Evolutionary conservation across 768 basidiomycete genomes (phyloP).

Genomic region (Suillus weaverae): DNA sequence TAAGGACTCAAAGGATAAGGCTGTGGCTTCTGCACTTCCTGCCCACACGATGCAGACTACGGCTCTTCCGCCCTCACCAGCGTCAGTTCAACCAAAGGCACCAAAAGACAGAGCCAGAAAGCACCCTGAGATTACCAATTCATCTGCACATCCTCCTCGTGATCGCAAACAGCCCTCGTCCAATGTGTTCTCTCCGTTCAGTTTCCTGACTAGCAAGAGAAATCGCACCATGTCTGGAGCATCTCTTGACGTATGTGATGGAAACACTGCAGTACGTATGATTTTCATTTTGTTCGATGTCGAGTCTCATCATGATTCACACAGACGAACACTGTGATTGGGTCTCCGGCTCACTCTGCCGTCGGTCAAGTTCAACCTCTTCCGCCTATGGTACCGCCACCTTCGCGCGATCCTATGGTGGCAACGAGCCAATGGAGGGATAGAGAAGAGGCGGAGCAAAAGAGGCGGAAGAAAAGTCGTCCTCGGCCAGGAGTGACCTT

Average conservation of each 20-base stretch:
- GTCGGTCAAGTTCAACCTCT: slow-evolving; percentile 56
- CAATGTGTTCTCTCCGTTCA: slow-evolving; percentile 62
- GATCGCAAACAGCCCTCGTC: slow-evolving; percentile 42
- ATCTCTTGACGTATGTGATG: slow-evolving; percentile 77
- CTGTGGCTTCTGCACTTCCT: background rate
- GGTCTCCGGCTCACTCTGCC: slow-evolving; percentile 72
- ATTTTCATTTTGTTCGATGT: slow-evolving; percentile 6
- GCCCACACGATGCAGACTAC: background rate
- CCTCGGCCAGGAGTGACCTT: slow-evolving; percentile 66
- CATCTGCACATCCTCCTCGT: slow-evolving; percentile 31
- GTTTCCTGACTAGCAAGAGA: slow-evolving; percentile 55
- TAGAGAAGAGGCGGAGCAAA: slow-evolving; percentile 53
- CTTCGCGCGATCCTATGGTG: slow-evolving; percentile 57
- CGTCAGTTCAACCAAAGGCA: slow-evolving; percentile 9
- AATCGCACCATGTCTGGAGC: slow-evolving; percentile 70
- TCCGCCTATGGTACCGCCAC: slow-evolving; percentile 47
- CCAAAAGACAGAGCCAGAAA: slow-evolving; percentile 19
- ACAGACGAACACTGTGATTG: slow-evolving; percentile 70
- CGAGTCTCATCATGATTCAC: slow-evolving; percentile 10
- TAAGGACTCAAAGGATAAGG: slow-evolving; percentile 20
- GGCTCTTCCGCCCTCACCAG: slow-evolving; percentile 7
- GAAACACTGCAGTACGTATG: slow-evolving; percentile 66
- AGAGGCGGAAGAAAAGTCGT: slow-evolving; percentile 37
- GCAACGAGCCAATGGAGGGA: slow-evolving; percentile 76
- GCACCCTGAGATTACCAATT: slow-evolving; percentile 25